Evolutionary conservation across 805 yeast genomes (phyloP).

Genomic region (Candida endomychidarum): DNA sequence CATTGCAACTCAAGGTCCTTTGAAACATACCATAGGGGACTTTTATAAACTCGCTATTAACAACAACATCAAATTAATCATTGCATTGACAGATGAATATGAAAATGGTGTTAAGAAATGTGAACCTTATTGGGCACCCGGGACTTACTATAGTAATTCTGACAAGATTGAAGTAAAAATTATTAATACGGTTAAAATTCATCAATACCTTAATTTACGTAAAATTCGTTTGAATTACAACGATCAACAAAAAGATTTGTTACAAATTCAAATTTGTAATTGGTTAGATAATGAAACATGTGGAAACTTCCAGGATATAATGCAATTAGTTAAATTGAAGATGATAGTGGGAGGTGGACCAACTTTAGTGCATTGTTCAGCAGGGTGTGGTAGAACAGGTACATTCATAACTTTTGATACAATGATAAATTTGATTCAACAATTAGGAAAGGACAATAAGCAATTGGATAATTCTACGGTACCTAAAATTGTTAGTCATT

Average conservation of each 20-base stretch:
- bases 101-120: conserved; percentile 85
- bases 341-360: conserved; percentile 38
- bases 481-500: conserved; percentile 45
- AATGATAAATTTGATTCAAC: conserved; percentile 20
- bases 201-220: conserved; percentile 33
- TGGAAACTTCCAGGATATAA: conserved; percentile 53
- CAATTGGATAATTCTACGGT: conserved; percentile 38
- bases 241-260: conserved; percentile 31
- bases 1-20: conserved; percentile 92
- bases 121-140: conserved; percentile 70
- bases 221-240: conserved; percentile 24
- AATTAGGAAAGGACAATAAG: conserved; percentile 7
- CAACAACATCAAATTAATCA: conserved; percentile 60
- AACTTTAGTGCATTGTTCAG: conserved; percentile 85
- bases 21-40: conserved; percentile 69
- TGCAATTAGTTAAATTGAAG: conserved; percentile 43
- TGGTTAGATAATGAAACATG: conserved; percentile 87
- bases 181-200: conserved; percentile 14
- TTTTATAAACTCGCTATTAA: conserved; percentile 79
- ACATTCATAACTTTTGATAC: conserved; percentile 49
- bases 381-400: conserved; percentile 97
- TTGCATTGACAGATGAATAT: conserved; percentile 71
- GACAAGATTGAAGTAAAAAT: conserved; percentile 27
- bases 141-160: conserved; percentile 41
- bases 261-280: conserved; percentile 72